These are phyloP conservation scores for Adiantum capillusveneris DNA, from an alignment of 75 land plant genomes.

Conservation along the genomic window DNA sequence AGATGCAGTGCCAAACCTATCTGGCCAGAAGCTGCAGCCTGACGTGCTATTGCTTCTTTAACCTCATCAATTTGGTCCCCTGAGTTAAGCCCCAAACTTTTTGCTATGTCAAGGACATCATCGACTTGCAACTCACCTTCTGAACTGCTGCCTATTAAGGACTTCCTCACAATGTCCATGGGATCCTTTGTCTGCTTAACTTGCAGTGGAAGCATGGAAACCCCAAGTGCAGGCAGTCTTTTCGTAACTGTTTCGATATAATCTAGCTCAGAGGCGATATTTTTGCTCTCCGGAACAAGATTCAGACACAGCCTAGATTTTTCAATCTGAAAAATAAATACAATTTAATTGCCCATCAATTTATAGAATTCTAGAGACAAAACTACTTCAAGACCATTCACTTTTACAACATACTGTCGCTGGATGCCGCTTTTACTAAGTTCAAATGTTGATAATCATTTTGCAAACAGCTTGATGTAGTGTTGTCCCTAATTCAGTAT, in stretches of 20 bases:
- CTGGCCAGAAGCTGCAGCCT: conserved; percentile 94
- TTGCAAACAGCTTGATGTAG: too few relatives aligned
- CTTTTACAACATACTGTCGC: too few relatives aligned
- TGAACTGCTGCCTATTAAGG: conserved; percentile 45
- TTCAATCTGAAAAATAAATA: conserved; percentile 83
- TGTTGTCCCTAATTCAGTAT: too few relatives aligned
- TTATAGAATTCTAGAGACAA: too few relatives aligned
- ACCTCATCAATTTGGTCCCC: conserved; percentile 58
- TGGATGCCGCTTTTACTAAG: too few relatives aligned
- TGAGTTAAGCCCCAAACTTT: conserved; percentile 75
- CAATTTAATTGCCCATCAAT: too few relatives aligned
- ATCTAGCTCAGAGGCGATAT: conserved; percentile 64
- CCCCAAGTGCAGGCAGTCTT: conserved; percentile 80
- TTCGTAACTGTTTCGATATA: conserved; percentile 79
- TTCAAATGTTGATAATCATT: too few relatives aligned
- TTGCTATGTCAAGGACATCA: conserved; percentile 84
- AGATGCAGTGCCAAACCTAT: conserved; percentile 74
- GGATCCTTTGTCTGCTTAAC: conserved; percentile 79
- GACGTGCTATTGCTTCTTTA: conserved; percentile 88
- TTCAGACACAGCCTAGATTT: conserved; percentile 83
- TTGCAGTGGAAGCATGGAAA: conserved; percentile 80
- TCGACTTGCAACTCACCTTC: conserved; percentile 71
- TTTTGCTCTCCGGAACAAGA: conserved; percentile 62
- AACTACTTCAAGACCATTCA: too few relatives aligned
- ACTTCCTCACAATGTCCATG: conserved; percentile 89